Evolutionary conservation across 306 rosid genomes (phyloP).

Genomic region (Quercus glauca): DNA sequence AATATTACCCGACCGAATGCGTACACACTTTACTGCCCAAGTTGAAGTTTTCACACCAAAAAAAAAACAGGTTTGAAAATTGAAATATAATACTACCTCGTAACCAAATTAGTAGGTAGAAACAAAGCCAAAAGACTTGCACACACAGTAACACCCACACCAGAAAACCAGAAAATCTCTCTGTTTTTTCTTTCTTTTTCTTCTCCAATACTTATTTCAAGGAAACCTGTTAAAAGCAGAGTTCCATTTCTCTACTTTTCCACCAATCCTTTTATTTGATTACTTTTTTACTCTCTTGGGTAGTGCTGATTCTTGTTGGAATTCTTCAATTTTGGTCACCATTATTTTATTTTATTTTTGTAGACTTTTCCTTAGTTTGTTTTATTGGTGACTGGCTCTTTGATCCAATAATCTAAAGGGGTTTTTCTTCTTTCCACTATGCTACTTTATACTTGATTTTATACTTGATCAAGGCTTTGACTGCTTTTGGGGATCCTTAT

Average conservation of each 20-base stretch:
- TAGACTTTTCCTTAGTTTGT: constrained; percentile 9
- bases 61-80: no score
- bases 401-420: constrained; percentile 17
- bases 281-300: constrained; percentile 26
- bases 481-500: constrained; percentile 7
- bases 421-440: constrained; percentile 6
- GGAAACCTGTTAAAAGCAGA: constrained; percentile 37
- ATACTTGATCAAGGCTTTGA: constrained; percentile 1
- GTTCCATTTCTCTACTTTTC: constrained; percentile 14
- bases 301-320: constrained; percentile 10
- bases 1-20: no score
- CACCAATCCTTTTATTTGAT: neutral
- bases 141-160: neutral
- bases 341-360: neutral
- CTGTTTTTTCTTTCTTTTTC: neutral
- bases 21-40: no score
- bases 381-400: constrained; percentile 3
- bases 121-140: neutral
- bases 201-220: constrained; percentile 6
- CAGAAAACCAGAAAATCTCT: neutral
- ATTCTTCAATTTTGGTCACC: constrained; percentile 18
- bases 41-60: no score
- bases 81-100: no score
- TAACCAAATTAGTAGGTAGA: neutral
- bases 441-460: constrained; percentile 5